Percentiles rank a stretch among this genome's conserved stretches.
Conservation (phyloP, 2,329 filamentous ascomycete genomes). For the Nothophaeocryptopus gaeumannii region DNA sequence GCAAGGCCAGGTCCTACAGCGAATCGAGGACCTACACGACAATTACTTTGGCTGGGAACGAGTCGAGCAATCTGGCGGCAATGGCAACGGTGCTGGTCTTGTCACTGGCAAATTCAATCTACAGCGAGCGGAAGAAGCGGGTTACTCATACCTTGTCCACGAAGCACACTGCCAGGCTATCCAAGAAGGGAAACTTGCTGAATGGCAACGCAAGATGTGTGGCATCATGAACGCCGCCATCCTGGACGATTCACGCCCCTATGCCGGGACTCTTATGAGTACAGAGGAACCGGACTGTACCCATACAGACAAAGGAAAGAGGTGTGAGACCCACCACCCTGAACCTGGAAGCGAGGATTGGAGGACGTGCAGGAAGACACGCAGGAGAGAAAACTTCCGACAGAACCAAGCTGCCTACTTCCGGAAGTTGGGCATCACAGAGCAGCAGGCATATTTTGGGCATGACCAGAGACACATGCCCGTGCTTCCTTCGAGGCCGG, state of each 20-base stretch:
- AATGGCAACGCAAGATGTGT: slow-evolving; percentile 2
- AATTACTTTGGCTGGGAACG: slow-evolving; percentile 13
- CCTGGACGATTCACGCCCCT: slow-evolving; percentile 1
- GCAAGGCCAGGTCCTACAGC: slow-evolving; percentile 14
- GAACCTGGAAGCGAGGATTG: slow-evolving; percentile 9
- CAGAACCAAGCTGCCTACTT: slow-evolving; percentile 6
- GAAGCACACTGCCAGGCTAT: slow-evolving; percentile 3
- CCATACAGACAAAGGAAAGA: not conserved
- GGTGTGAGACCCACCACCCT: no score
- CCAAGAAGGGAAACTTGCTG: slow-evolving; percentile 3
- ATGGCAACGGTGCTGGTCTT: slow-evolving; percentile 22
- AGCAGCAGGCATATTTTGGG: slow-evolving; percentile 1
- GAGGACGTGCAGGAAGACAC: slow-evolving; percentile 13
- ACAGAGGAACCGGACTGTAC: slow-evolving; percentile 4
- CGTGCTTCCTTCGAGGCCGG: not conserved
- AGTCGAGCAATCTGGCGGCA: slow-evolving; percentile 21
- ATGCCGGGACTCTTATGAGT: slow-evolving; percentile 8
- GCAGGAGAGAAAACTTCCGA: not conserved
- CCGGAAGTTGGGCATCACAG: slow-evolving; percentile 1
- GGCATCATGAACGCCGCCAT: slow-evolving; percentile 5
- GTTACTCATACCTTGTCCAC: slow-evolving; percentile 8
- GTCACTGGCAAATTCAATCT: slow-evolving; percentile 19
- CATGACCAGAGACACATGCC: not conserved
- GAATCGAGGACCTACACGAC: slow-evolving; percentile 14
- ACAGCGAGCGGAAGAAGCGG: slow-evolving; percentile 6